phyloP scores from a whole-genome alignment of 116 monocot species.

The Trichopus zeylanicus region DNA sequence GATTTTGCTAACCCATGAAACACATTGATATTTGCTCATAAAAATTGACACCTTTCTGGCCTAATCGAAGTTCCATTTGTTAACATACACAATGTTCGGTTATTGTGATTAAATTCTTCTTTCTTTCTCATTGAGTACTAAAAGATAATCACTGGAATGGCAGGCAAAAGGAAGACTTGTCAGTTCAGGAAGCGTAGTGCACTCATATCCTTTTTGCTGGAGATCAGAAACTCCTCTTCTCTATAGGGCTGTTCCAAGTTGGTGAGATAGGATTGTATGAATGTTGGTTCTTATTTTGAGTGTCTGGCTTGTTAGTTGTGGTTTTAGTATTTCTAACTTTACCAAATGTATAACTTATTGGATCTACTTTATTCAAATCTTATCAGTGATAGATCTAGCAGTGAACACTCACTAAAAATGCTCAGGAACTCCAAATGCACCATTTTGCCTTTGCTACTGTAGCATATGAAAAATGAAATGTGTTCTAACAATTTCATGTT shows the following conservation, averaged over 20 bases:
- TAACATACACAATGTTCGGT: no score
- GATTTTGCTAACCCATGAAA: no score
- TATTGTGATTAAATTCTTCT: constrained; percentile 1
- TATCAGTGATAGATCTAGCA: no score
- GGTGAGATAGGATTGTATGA: constrained; percentile 28
- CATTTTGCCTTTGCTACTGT: no score
- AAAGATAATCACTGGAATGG: constrained; percentile 1
- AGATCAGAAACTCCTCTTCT: constrained; percentile 94
- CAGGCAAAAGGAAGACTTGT: constrained; percentile 88
- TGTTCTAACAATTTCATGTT: no score
- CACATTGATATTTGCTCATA: no score
- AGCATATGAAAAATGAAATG: no score
- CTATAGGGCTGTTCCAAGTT: constrained; percentile 92
- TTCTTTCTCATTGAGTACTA: background rate
- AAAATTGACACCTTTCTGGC: background rate
- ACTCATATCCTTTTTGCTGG: constrained; percentile 99
- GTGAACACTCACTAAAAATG: no score
- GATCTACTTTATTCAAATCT: no score
- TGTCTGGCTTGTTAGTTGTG: background rate
- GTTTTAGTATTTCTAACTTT: background rate
- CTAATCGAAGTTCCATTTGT: background rate
- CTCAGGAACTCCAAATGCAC: no score
- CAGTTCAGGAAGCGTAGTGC: constrained; percentile 62
- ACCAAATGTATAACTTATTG: background rate
- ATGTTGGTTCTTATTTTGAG: background rate